Evolutionary conservation across 2,329 filamentous ascomycete species (phyloP).

Genomic region (Scopulariopsis brevicaulis): DNA sequence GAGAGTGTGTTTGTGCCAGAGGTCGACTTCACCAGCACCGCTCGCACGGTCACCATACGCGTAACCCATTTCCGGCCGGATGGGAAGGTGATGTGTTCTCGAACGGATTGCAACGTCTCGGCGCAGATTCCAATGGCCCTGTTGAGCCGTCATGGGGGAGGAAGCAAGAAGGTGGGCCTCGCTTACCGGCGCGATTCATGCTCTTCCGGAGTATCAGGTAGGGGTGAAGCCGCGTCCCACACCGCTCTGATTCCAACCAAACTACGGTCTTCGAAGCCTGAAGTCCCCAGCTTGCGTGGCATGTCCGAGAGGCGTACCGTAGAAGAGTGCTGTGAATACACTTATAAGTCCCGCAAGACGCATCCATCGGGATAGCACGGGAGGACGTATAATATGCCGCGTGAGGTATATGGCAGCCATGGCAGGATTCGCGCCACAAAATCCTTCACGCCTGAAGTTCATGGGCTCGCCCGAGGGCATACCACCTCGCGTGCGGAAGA

Average conservation of each 20-base stretch:
- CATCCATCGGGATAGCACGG: not conserved
- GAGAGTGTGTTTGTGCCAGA: too few species aligned
- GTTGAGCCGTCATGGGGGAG: not conserved
- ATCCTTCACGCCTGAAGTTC: not conserved
- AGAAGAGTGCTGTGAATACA: too few species aligned
- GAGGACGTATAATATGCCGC: not conserved
- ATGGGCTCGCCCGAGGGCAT: not conserved
- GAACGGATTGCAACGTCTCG: not conserved
- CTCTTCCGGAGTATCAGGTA: too few species aligned
- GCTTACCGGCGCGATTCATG: not conserved
- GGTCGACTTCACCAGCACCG: not conserved
- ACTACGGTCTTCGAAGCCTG: too few species aligned
- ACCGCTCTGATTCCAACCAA: not conserved
- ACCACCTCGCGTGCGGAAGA: not conserved
- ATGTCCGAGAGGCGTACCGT: too few species aligned
- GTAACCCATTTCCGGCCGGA: too few species aligned
- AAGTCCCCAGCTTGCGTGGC: too few species aligned
- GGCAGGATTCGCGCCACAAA: not conserved
- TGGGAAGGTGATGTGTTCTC: not conserved
- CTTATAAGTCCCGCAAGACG: not conserved
- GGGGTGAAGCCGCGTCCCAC: not conserved
- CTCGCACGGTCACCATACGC: not conserved
- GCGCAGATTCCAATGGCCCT: not conserved
- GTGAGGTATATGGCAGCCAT: not conserved
- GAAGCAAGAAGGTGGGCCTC: not conserved